phyloP scores from a whole-genome alignment of 441 rosid species.

The Jatropha multifida region DNA sequence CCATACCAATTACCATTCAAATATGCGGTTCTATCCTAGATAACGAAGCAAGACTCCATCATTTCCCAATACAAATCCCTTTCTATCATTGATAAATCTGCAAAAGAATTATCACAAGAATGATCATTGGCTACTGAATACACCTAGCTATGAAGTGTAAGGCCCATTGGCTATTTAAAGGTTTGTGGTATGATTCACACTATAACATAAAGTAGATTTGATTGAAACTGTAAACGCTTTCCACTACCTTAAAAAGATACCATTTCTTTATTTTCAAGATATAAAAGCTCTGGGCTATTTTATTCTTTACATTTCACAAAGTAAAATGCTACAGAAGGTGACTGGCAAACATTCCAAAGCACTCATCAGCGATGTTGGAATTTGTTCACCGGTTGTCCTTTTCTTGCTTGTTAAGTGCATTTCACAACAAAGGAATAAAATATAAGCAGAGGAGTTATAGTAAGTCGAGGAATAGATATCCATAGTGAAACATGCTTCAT shows the following conservation, averaged over 20 bases:
- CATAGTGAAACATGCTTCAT: not conserved
- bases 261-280: not conserved
- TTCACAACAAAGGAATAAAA: not conserved
- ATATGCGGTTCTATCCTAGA: conserved; percentile 50
- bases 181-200: not conserved
- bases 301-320: not conserved
- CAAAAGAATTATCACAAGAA: conserved; percentile 5
- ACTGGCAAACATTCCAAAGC: not conserved
- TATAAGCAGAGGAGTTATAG: not conserved
- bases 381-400: not conserved
- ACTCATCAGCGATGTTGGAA: not conserved
- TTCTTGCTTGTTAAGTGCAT: not conserved
- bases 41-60: conserved; percentile 94
- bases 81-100: conserved; percentile 78
- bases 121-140: conserved; percentile 7
- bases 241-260: not conserved
- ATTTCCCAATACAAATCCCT: conserved; percentile 85
- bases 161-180: not conserved
- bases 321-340: not conserved
- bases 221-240: not conserved
- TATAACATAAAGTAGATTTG: not conserved
- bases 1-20: conserved; percentile 5
- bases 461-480: not conserved
- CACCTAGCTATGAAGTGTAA: not conserved
- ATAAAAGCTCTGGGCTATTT: not conserved